Conservation (phyloP, 2,329 filamentous ascomycete genomes). For the Fusarium sp. region DNA sequence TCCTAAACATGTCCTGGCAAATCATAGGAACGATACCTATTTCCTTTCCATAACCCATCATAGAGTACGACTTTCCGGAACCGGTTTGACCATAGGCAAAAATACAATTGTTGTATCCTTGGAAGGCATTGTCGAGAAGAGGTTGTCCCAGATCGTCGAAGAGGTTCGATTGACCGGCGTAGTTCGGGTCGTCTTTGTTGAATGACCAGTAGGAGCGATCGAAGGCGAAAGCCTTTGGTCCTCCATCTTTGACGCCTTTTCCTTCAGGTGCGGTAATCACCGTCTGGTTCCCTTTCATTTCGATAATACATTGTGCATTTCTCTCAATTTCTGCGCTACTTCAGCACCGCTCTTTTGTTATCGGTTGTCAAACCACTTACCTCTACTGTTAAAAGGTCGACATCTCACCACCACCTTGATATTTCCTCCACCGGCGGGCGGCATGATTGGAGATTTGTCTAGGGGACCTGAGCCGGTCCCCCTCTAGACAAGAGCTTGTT, state of each 20-base stretch:
- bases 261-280: conserved; percentile 78
- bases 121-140: conserved; percentile 96
- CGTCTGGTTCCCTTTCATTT: conserved; percentile 95
- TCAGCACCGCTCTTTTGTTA: conserved; percentile 35
- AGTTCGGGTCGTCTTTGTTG: conserved; percentile 81
- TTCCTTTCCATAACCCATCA: conserved; percentile 99
- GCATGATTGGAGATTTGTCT: conserved; percentile 51
- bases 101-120: conserved; percentile 99
- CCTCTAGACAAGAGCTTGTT: conserved; percentile 46
- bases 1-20: conserved; percentile 96
- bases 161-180: conserved; percentile 89
- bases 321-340: conserved; percentile 80
- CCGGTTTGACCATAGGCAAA: conserved; percentile 99
- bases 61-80: conserved; percentile 98
- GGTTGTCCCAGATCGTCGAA: conserved; percentile 90
- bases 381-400: conserved; percentile 95
- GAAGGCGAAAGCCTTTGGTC: conserved; percentile 90
- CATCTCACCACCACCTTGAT: conserved; percentile 99
- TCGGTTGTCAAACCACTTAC: conserved; percentile 60
- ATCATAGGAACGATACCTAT: conserved; percentile 96
- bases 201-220: conserved; percentile 99
- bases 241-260: conserved; percentile 78
- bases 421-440: conserved; percentile 82
- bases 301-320: conserved; percentile 94
- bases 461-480: conserved; percentile 56